Evolutionary conservation across 2,329 filamentous ascomycete genomes (phyloP).

Genomic region (Alternaria triticimaculans): DNA sequence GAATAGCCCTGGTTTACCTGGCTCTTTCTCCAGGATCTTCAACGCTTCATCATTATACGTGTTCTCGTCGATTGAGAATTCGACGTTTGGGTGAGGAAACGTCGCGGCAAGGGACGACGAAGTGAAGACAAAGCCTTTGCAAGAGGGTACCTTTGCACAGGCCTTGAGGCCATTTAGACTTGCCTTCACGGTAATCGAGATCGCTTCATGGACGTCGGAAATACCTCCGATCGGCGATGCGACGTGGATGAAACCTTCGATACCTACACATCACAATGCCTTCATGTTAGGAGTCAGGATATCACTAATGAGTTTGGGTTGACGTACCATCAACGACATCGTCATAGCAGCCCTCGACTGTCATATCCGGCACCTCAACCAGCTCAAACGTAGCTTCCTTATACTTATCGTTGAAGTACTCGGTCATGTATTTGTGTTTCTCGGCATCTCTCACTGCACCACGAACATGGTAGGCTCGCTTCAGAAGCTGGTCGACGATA

Average conservation of each 20-base stretch:
- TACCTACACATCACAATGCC: slow-evolving; percentile 1
- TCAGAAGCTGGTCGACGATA: slow-evolving; percentile 40
- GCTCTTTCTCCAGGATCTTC: slow-evolving; percentile 33
- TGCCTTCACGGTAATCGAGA: slow-evolving; percentile 49
- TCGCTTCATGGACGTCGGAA: slow-evolving; percentile 47
- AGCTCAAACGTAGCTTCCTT: slow-evolving; percentile 34
- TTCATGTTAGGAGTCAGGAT: not conserved
- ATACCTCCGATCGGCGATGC: slow-evolving; percentile 52
- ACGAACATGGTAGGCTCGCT: slow-evolving; percentile 44
- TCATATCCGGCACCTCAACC: slow-evolving; percentile 40
- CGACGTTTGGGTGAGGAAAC: slow-evolving; percentile 44
- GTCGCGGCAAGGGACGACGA: slow-evolving; percentile 50
- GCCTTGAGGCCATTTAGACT: slow-evolving; percentile 51
- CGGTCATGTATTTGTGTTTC: slow-evolving; percentile 39
- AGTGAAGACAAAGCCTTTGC: slow-evolving; percentile 55
- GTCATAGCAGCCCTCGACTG: slow-evolving; percentile 32
- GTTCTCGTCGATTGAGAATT: slow-evolving; percentile 42
- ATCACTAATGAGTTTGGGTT: not conserved
- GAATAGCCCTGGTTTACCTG: slow-evolving; percentile 23
- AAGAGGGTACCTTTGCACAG: slow-evolving; percentile 48
- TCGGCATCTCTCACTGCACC: slow-evolving; percentile 40
- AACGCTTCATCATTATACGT: slow-evolving; percentile 50
- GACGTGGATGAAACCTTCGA: slow-evolving; percentile 55
- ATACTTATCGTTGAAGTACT: slow-evolving; percentile 38
- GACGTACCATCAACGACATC: slow-evolving; percentile 36